phyloP scores from a whole-genome alignment of 805 yeast species.

The Zygoascus flipseniorum region DNA sequence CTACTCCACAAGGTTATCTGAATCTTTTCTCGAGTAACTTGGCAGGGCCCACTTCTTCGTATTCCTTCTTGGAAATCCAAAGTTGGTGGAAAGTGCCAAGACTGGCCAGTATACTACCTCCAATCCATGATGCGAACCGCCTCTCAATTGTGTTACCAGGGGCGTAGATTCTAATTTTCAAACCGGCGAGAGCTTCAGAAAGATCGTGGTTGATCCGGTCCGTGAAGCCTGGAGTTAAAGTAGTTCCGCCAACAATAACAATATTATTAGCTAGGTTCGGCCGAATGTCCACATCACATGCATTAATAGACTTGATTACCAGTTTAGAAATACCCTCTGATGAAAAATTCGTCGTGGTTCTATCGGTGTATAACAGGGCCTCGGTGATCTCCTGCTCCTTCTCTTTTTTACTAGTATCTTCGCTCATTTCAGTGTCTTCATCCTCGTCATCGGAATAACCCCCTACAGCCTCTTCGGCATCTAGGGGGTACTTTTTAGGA shows the following conservation, averaged over 20 bases:
- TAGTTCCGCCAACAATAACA: slow-evolving; percentile 76
- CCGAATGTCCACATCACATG: slow-evolving; percentile 76
- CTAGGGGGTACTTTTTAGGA: slow-evolving; percentile 37
- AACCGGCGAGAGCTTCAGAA: slow-evolving; percentile 64
- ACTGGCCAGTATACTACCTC: slow-evolving; percentile 81
- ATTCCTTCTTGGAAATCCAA: slow-evolving; percentile 86
- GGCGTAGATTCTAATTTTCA: slow-evolving; percentile 76
- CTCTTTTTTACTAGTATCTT: slow-evolving; percentile 4
- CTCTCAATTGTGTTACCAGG: slow-evolving; percentile 68
- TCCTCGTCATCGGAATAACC: slow-evolving; percentile 12
- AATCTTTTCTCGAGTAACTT: slow-evolving; percentile 74
- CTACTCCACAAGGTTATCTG: slow-evolving; percentile 37
- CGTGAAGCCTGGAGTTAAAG: slow-evolving; percentile 72
- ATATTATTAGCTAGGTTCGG: slow-evolving; percentile 84
- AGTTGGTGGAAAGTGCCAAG: slow-evolving; percentile 94
- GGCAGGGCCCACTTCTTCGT: slow-evolving; percentile 81
- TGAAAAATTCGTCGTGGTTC: slow-evolving; percentile 6
- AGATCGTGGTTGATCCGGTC: slow-evolving; percentile 70
- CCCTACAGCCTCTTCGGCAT: slow-evolving; percentile 7
- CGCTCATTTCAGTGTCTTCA: slow-evolving; percentile 11
- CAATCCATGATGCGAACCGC: slow-evolving; percentile 79
- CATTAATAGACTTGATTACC: slow-evolving; percentile 40
- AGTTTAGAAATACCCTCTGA: slow-evolving; percentile 46
- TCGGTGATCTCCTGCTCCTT: slow-evolving; percentile 8
- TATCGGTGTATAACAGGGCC: slow-evolving; percentile 12